Evolutionary conservation across 495 filamentous ascomycete species (phyloP).

Genomic region (Penicillium flavigenum): DNA sequence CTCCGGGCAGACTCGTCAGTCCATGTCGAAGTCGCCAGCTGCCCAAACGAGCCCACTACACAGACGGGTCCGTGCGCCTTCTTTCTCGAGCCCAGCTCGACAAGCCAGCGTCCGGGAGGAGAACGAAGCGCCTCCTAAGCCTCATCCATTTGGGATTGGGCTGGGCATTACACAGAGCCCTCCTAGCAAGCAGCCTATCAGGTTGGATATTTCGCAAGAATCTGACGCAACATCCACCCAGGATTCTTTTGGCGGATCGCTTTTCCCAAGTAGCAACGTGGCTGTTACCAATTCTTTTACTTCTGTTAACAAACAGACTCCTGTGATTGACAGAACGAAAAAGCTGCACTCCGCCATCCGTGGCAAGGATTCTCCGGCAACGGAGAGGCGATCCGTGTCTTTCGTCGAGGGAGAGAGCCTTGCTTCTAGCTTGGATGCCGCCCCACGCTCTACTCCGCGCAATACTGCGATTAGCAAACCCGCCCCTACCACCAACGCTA

Average conservation of each 20-base stretch:
- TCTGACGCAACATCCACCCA: constrained; percentile 6
- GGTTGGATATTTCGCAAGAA: constrained; percentile 1
- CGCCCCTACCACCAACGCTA: background rate
- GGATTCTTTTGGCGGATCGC: background rate
- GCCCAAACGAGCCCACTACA: constrained; percentile 10
- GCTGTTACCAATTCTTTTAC: background rate
- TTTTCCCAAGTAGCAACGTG: background rate
- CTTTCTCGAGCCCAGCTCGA: constrained; percentile 28
- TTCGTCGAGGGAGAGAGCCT: constrained; percentile 23
- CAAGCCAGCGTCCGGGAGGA: constrained; percentile 19
- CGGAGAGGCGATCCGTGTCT: constrained; percentile 31
- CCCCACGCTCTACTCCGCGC: constrained; percentile 13
- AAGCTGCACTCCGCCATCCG: constrained; percentile 27
- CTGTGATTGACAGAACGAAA: constrained; percentile 18
- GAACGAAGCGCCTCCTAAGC: background rate
- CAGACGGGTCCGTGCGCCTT: constrained; percentile 18
- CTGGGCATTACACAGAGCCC: constrained; percentile 37
- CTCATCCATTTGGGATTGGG: constrained; percentile 20
- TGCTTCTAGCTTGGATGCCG: constrained; percentile 10
- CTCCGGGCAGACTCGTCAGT: background rate
- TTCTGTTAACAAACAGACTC: constrained; percentile 1
- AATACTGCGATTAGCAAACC: background rate
- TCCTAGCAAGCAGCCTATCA: constrained; percentile 12
- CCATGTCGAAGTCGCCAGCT: background rate
- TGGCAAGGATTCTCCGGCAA: constrained; percentile 20